A percentile compares a stretch with the other conserved stretches of the same genome.
Conservation (phyloP, 208 protist species). For the Acanthamoeba polyphaga region DNA sequence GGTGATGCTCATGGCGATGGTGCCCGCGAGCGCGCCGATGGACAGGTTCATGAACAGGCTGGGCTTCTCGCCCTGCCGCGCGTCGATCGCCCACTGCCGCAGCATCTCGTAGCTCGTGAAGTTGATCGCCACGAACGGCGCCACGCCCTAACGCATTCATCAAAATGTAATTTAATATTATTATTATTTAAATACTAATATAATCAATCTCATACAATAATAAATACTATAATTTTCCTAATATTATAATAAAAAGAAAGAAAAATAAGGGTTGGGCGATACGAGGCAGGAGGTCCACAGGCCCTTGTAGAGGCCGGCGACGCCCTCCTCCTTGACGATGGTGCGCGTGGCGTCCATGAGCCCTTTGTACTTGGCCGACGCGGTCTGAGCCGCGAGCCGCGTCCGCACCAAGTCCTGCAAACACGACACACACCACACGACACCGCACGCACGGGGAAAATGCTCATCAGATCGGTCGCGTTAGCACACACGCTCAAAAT, state of each 20-base stretch:
- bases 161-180: too few relatives aligned
- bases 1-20: conserved; percentile 49
- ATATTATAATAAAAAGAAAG: too few relatives aligned
- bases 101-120: conserved; percentile 66
- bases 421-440: background rate
- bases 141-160: too few relatives aligned
- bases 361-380: background rate
- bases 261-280: background rate
- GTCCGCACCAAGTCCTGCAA: conserved; percentile 6
- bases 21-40: conserved; percentile 40
- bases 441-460: too few relatives aligned
- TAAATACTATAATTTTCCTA: too few relatives aligned
- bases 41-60: conserved; percentile 9
- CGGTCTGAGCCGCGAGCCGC: conserved; percentile 6
- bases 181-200: too few relatives aligned
- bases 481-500: too few relatives aligned
- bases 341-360: background rate
- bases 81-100: background rate
- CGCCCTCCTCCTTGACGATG: conserved; percentile 36
- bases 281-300: conserved; percentile 31
- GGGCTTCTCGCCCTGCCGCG: background rate
- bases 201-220: too few relatives aligned
- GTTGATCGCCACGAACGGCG: conserved; percentile 55
- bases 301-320: conserved; percentile 51
- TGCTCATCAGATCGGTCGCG: too few relatives aligned